Evolutionary conservation across 345 rosid species (phyloP), one percentile per base, ranked within the genome.

Genomic region (Theobroma cacao): DNA sequence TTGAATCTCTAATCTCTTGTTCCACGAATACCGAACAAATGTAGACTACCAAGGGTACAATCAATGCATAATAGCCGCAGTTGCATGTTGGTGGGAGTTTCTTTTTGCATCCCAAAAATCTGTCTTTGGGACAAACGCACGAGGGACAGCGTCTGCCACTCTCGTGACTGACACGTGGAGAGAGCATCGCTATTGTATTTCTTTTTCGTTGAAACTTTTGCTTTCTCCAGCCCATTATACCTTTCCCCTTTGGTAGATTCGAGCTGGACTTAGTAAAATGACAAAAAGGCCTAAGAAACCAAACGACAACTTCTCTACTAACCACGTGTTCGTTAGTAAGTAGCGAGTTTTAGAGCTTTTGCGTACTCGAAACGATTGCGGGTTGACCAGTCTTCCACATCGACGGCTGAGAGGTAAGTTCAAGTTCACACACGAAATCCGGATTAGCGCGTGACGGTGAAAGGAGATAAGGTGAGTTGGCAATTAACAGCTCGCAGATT

Each of bases 91-190:
- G 45, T 41, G 45, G 45, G 45, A 41, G 45, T 41, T 41, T 11
- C 7, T 41, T 41, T 41, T 41, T 41, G 45, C 45, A 6, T 41
- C 45, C 45, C 45, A 41, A 41, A 41, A 7, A 5, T 41, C 45
- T 41, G 45, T 41, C 10, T 41, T 41, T n/a, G n/a, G 41, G 41
- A 62, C 13, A 31, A 20, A 22, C 5, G 52, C 18, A 33, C 43
- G 43, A 30, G 41, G 60, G 41, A 2, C 20, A 31, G 10, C 18
- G 26, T 3, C 55, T 30, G 58, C 58, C 14, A 30, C 5, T 1
- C 24, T 28, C 58, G 74, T 47, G 74, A 70, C 74, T 28, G 74
- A 70, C 59, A 70, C 59, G 74, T 70, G 74, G 3, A 48, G 31
- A 48, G 31, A 53, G 47, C 7, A 33, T 53, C 30, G 41, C 63